Conservation (phyloP, 148 eudicot genomes). For the Mesembryanthemum crystallinum region DNA sequence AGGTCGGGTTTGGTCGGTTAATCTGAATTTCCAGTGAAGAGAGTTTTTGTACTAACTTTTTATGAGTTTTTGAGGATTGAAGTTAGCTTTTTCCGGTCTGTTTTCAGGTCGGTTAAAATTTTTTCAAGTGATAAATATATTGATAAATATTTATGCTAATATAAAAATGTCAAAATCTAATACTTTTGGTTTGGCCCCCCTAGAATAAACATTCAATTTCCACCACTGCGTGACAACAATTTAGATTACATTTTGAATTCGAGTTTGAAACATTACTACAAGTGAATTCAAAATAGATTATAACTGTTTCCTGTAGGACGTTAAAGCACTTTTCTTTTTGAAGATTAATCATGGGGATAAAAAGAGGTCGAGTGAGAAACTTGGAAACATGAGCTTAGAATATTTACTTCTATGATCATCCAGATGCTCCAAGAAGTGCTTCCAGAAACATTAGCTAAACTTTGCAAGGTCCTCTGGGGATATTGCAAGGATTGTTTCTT, state of each 20-base stretch:
- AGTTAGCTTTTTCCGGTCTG: no score
- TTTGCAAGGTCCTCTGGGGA: neutral
- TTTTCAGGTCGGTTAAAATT: no score
- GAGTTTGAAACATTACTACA: neutral
- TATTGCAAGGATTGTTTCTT: neutral
- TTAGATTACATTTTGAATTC: neutral
- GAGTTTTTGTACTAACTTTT: no score
- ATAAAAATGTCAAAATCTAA: no score
- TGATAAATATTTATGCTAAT: no score
- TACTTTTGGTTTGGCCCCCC: no score
- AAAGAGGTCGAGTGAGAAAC: neutral
- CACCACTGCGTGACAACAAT: conserved; percentile 1
- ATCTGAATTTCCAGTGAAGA: no score
- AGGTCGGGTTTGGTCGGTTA: no score
- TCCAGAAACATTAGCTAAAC: neutral
- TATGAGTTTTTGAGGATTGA: no score
- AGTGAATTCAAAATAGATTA: neutral
- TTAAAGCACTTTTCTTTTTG: neutral
- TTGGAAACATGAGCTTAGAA: neutral
- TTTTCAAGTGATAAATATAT: no score
- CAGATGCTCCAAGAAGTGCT: neutral
- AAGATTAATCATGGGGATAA: neutral
- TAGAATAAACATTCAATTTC: no score
- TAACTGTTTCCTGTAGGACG: neutral
- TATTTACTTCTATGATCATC: neutral